Conservation (phyloP, 345 rosid species). For the Syzygium jambos region DNA sequence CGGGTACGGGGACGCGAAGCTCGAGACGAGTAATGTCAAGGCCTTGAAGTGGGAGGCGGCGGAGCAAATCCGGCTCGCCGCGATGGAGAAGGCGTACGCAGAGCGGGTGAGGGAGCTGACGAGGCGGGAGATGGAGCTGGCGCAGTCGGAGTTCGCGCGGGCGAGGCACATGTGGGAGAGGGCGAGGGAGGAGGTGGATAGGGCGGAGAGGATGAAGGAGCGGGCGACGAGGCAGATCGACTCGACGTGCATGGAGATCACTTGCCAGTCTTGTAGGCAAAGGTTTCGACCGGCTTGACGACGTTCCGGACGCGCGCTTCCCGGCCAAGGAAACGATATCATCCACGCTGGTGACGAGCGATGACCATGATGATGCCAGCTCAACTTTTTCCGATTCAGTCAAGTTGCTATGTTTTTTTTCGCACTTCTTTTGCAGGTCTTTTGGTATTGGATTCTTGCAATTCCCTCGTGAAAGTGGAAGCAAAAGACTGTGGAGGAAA, state of each 20-base stretch:
- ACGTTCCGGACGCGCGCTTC: slow-evolving; percentile 1
- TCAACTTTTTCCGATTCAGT: neutral
- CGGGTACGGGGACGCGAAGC: slow-evolving; percentile 5
- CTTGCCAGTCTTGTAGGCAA: slow-evolving; percentile 96
- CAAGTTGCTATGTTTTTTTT: neutral
- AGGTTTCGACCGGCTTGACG: slow-evolving; percentile 49
- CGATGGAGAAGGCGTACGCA: slow-evolving; percentile 85
- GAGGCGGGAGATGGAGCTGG: slow-evolving; percentile 86
- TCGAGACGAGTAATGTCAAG: slow-evolving; percentile 30
- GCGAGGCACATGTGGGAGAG: slow-evolving; percentile 89
- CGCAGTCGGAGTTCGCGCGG: slow-evolving; percentile 79
- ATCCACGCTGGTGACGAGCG: neutral
- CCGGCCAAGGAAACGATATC: neutral
- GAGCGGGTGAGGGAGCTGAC: slow-evolving; percentile 92
- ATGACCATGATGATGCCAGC: neutral
- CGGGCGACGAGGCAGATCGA: slow-evolving; percentile 59
- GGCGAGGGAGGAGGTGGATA: slow-evolving; percentile 76
- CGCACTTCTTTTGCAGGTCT: neutral
- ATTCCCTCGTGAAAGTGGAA: neutral
- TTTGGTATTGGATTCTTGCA: neutral
- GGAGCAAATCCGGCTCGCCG: slow-evolving; percentile 77
- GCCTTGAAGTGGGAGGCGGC: slow-evolving; percentile 90
- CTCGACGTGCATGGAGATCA: slow-evolving; percentile 82
- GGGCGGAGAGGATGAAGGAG: slow-evolving; percentile 76
- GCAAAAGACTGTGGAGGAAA: neutral